Evolutionary conservation across 768 basidiomycete genomes (phyloP).

Genomic region (Leccinum sublutescens): DNA sequence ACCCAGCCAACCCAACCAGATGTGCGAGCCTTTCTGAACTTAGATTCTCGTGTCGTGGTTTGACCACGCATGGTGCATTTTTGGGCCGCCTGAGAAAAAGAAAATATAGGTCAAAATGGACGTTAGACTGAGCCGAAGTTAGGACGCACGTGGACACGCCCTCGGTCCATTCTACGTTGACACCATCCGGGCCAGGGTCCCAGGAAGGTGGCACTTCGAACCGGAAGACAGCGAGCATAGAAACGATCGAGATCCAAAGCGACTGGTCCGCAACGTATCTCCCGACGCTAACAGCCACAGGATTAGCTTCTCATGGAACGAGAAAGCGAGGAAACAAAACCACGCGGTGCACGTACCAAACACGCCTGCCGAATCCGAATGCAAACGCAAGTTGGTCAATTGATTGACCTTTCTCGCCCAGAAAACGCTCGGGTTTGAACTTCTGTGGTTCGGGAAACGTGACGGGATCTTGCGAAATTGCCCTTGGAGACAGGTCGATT

Average conservation of each 20-base stretch:
- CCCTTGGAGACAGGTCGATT: slow-evolving; percentile 17
- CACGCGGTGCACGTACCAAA: slow-evolving; percentile 6
- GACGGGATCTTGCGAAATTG: slow-evolving; percentile 36
- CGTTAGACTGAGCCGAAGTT: background rate
- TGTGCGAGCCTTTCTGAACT: slow-evolving; percentile 12
- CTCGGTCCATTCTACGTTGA: slow-evolving; percentile 19
- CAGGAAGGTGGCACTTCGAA: slow-evolving; percentile 11
- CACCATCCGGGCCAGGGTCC: slow-evolving; percentile 20
- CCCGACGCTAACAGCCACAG: slow-evolving; percentile 36
- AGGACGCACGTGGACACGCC: slow-evolving; percentile 20
- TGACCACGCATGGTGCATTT: slow-evolving; percentile 8
- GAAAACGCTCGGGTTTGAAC: slow-evolving; percentile 40
- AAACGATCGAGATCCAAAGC: slow-evolving; percentile 31
- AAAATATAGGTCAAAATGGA: background rate
- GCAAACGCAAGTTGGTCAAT: slow-evolving; percentile 20
- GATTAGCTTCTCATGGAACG: background rate
- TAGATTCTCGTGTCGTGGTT: slow-evolving; percentile 4
- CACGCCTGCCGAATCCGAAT: slow-evolving; percentile 44
- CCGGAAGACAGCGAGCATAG: slow-evolving; percentile 19
- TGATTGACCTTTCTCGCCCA: slow-evolving; percentile 9
- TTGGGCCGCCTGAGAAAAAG: slow-evolving; percentile 14
- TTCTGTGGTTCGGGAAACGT: slow-evolving; percentile 37
- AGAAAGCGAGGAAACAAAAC: background rate
- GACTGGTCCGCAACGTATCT: slow-evolving; percentile 39
- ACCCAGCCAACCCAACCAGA: slow-evolving; percentile 7